These are phyloP conservation scores for Silene uniflora DNA, from an alignment of 148 eudicot species.

Conservation along the genomic window DNA sequence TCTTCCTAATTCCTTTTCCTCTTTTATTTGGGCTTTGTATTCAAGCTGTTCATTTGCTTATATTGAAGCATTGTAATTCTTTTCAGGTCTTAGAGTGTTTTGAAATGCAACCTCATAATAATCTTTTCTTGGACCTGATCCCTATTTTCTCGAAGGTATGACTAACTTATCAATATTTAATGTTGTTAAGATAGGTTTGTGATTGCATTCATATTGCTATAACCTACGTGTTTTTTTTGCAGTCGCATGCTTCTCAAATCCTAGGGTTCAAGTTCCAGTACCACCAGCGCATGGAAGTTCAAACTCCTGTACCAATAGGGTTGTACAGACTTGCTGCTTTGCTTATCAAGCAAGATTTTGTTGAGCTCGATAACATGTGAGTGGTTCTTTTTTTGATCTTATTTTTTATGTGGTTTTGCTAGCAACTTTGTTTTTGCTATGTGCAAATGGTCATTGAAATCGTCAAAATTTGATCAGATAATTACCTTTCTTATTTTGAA, in stretches of 20 bases:
- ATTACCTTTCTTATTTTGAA: too few species aligned
- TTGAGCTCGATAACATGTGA: conserved; percentile 95
- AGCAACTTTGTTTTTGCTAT: background rate
- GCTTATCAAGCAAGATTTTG: conserved; percentile 82
- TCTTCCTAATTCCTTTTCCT: background rate
- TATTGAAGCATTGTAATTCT: background rate
- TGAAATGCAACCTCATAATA: conserved; percentile 82
- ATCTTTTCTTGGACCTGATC: conserved; percentile 75
- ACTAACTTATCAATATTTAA: conserved; percentile 1
- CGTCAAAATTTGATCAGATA: too few species aligned
- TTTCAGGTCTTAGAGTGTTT: conserved; percentile 91
- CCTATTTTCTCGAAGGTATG: conserved; percentile 95
- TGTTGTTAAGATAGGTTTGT: background rate
- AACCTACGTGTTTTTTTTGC: conserved; percentile 26
- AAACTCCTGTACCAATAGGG: conserved; percentile 61
- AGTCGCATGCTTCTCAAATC: conserved; percentile 98
- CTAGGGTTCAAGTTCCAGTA: conserved; percentile 97
- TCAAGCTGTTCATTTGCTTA: background rate
- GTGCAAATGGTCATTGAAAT: background rate
- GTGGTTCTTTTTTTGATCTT: conserved; percentile 24
- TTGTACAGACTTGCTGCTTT: conserved; percentile 88
- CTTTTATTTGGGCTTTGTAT: background rate
- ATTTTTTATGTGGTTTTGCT: background rate
- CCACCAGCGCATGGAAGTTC: conserved; percentile 85
- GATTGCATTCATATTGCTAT: conserved; percentile 7